A percentile compares a stretch with the other conserved stretches of the same genome.
Conservation (phyloP, 306 rosid species). For the Cicer judaicum region DNA sequence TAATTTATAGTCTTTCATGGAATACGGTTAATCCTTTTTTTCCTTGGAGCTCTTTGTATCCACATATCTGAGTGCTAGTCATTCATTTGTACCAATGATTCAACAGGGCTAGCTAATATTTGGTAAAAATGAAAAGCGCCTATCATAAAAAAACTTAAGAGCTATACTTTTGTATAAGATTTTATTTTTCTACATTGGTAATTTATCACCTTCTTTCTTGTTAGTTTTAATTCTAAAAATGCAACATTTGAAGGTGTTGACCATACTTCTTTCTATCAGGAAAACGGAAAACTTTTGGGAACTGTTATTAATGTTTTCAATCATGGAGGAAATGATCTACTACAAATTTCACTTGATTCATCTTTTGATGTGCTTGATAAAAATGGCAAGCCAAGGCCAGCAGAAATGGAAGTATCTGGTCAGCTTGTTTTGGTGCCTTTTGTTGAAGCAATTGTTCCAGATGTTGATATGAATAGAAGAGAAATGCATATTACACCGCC, state of each 20-base stretch:
- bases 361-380: constrained; percentile 61
- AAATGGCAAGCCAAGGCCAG: constrained; percentile 63
- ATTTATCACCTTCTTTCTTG: constrained; percentile 21
- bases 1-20: constrained; percentile 23
- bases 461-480: constrained; percentile 69
- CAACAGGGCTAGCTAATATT: constrained; percentile 30
- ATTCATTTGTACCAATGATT: constrained; percentile 7
- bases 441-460: constrained; percentile 94
- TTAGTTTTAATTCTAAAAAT: constrained; percentile 31
- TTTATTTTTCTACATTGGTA: constrained; percentile 35
- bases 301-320: constrained; percentile 72
- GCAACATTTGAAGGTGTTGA: constrained; percentile 44
- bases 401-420: constrained; percentile 55
- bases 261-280: constrained; percentile 60
- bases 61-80: constrained; percentile 16
- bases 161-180: constrained; percentile 23
- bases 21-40: background rate
- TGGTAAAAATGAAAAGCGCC: constrained; percentile 8
- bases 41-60: constrained; percentile 6
- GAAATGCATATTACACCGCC: constrained; percentile 90
- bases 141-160: constrained; percentile 20
- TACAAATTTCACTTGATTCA: constrained; percentile 76
- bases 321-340: constrained; percentile 82
- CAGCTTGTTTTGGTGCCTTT: constrained; percentile 90
- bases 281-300: constrained; percentile 74